Evolutionary conservation across 768 basidiomycete species (phyloP), one percentile per base, ranked within the genome.

Genomic region (Suillus brevipes): DNA sequence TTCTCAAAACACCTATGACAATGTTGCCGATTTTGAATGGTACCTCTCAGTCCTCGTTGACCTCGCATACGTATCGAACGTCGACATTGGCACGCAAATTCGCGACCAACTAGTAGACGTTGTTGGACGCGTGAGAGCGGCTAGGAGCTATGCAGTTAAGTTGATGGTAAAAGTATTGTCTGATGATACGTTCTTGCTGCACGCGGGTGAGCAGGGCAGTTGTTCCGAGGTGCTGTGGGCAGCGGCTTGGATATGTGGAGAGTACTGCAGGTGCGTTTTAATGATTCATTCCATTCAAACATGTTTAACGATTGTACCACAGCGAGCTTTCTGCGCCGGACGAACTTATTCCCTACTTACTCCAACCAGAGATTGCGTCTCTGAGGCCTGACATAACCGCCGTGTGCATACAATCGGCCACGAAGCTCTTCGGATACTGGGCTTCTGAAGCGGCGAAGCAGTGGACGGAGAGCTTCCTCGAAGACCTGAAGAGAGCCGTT

Each of bases 191-290:
- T 84, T 96, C 70, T 68, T 94, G 60, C 79, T 83, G 62, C 88
- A 87, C 72, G 87, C 88, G 3, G 78, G 80, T 23, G 89, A 92
- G 25, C 84, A 85, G 59, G 89, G 87, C 1, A 89, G 87, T 72
- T 96, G 93, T 70, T 85, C 89, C 0, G 93, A 96, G 72, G 86
- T 97, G 10, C 79, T 97, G 2, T 94, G 92, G 86, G 97, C 96
- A 0, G 96, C 95, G 12, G 94, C 95, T 6, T 99, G 94, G 92
- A 92, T 98, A 69, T 95, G 93, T 67, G 97, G 96, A 23, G 97
- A 99, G 78, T 94, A 94, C 74, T 89, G 91, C 84, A 83, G 87
- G 96, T 95, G 69, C 74, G 90, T 80, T 60, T 28, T 37, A 38
- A 42, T 55, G 14, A 56, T 8, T 16, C 36, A 25, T 1, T 62